Evolutionary conservation across 176 grass and related monocot genomes (phyloP), one percentile per base, ranked within the genome.

Genomic region (Oryza officinalis): DNA sequence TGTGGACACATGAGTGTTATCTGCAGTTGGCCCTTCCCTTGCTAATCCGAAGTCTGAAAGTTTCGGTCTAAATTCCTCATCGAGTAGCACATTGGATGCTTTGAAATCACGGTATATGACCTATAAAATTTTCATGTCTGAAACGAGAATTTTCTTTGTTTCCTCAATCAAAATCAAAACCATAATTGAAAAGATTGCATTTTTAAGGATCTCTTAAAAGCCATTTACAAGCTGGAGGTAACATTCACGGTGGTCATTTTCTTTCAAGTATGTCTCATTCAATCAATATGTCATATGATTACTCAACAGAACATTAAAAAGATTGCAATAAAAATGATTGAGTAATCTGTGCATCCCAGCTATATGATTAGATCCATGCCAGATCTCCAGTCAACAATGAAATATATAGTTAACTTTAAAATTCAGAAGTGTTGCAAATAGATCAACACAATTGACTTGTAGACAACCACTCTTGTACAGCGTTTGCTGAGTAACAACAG

Each of bases 71-170:
- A 92, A 95, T 13, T 95, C 85, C 79, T 92, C 85, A 44, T 95
- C 90, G 27, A 95, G 66, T 44, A 95, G 80, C 4, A 95, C 41
- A 72, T 95, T 95, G 38, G 93, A 95, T 77, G 93, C 90, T 81
- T 95, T 92, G 57, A 95, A 92, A 75, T 95, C 90, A n/a, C 93
- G 93, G 78, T 88, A 95, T 78, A 95, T 95, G 12, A 95, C 74
- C 93, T 95, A 43, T 1, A 57, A 60, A 64, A 83, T 26, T 50
- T 13, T 18, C 30, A 52, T 43, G 50, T 11, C 14, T 6, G 70
- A 23, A 76, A 17, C 13, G 67, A 61, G 14, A 41, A 76, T 64
- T 0, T 0, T 79, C 33, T 63, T 17, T 59, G 9, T 20, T 20
- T 65, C n/a, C 2, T 4, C 65, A 22, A 61, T 44, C 3, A 65